Conservation (phyloP, 1,284 basidiomycete genomes). For the Malassezia equina region DNA sequence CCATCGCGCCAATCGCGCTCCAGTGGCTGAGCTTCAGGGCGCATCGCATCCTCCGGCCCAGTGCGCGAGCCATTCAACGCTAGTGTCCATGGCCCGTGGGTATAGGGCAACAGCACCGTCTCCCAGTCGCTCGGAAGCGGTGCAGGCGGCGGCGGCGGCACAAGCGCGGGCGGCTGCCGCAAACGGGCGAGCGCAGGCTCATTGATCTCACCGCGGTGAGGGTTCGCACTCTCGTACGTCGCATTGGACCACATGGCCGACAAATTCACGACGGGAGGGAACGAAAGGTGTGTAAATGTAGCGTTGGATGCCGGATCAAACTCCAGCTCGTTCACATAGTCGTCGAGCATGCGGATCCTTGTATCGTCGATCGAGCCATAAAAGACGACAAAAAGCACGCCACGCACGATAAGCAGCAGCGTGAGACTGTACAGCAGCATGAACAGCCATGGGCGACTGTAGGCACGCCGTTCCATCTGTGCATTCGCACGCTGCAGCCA, state of each 20-base stretch:
- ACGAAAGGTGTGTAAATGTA: neutral
- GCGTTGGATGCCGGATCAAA: neutral
- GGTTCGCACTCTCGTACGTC: conserved; percentile 24
- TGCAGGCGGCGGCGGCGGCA: conserved; percentile 21
- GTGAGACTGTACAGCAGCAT: neutral
- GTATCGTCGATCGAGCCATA: neutral
- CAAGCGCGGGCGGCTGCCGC: conserved; percentile 20
- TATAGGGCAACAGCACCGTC: conserved; percentile 22
- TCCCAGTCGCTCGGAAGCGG: neutral
- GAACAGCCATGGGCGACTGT: neutral
- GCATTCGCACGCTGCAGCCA: neutral
- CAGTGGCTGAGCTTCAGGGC: conserved; percentile 22
- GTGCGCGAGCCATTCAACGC: conserved; percentile 24
- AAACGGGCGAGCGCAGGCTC: conserved; percentile 19
- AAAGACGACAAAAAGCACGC: neutral
- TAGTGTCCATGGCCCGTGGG: conserved; percentile 20
- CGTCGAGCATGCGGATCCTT: neutral
- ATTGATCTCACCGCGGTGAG: conserved; percentile 31
- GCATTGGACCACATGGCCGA: neutral
- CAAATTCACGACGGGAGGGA: conserved; percentile 3
- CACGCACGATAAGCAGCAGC: neutral
- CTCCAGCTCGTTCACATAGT: neutral
- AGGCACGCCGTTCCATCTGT: neutral
- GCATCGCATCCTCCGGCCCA: conserved; percentile 23
- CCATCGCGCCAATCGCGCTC: conserved; percentile 29